Percentiles rank a stretch among this genome's conserved stretches.
These are phyloP conservation scores for Houttuynia cordata DNA, from an alignment of 164 flowering plant genomes.

Conservation along the genomic window DNA sequence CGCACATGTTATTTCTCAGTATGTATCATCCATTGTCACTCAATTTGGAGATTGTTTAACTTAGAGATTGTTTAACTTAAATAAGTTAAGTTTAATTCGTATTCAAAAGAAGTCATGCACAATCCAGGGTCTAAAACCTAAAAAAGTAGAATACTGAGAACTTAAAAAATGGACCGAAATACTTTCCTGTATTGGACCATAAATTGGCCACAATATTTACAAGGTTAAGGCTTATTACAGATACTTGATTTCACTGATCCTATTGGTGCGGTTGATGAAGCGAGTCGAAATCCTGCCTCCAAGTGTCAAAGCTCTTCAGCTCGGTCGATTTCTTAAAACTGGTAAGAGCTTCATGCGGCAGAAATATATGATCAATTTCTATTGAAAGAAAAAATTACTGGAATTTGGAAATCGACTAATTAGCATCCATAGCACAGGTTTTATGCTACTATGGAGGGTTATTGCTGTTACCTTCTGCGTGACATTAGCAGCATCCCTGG, in stretches of 20 bases:
- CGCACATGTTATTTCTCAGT: conserved; percentile 97
- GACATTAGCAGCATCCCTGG: conserved; percentile 82
- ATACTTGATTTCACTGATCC: conserved; percentile 59
- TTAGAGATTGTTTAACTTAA: too few species aligned
- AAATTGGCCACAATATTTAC: too few species aligned
- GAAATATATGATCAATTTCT: not conserved
- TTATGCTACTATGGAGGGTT: conserved; percentile 51
- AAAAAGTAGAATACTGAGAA: too few species aligned
- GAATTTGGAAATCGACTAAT: not conserved
- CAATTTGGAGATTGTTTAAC: too few species aligned
- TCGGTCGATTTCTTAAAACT: conserved; percentile 65
- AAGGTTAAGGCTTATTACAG: conserved; percentile 18
- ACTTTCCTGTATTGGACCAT: too few species aligned
- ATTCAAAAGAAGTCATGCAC: too few species aligned
- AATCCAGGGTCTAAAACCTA: too few species aligned
- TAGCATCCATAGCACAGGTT: conserved; percentile 30
- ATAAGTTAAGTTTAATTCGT: too few species aligned
- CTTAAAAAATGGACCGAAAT: not conserved
- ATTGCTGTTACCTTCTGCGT: conserved; percentile 87
- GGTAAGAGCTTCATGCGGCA: too few species aligned
- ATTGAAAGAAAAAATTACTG: too few species aligned
- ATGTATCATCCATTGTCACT: conserved; percentile 15
- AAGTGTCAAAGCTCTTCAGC: conserved; percentile 48
- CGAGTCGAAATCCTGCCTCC: conserved; percentile 69
- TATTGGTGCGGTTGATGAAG: conserved; percentile 43